Conservation (phyloP, 441 rosid species). For the Syzygium syzygioides region DNA sequence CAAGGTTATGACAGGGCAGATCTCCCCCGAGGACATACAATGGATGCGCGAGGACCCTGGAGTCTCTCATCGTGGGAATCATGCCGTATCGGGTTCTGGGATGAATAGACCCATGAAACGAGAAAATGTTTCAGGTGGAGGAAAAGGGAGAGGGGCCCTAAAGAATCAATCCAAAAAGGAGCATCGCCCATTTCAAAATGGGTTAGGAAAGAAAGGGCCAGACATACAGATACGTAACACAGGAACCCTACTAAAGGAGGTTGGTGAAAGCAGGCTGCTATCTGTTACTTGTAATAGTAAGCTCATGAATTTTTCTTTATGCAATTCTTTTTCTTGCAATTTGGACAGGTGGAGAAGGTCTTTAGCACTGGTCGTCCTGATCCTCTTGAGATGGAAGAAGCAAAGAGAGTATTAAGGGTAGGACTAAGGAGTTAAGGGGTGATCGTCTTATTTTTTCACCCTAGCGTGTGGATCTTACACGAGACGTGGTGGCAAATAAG, state of each 20-base stretch:
- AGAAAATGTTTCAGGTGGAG: background rate
- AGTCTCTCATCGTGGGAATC: constrained; percentile 1
- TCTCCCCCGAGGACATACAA: constrained; percentile 2
- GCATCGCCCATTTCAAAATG: background rate
- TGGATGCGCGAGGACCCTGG: constrained; percentile 1
- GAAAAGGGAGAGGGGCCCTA: background rate
- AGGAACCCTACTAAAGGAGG: background rate
- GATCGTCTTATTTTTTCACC: background rate
- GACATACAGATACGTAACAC: background rate
- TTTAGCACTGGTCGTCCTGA: background rate
- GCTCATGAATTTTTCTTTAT: background rate
- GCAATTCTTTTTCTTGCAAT: background rate
- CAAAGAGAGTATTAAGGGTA: background rate
- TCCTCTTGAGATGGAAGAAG: background rate
- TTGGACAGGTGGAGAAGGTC: background rate
- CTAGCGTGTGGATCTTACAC: background rate
- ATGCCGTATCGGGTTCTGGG: background rate
- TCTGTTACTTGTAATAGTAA: background rate
- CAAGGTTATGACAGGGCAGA: background rate
- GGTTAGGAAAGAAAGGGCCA: background rate
- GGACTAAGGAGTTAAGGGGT: background rate
- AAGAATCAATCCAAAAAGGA: background rate
- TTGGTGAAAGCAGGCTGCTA: background rate
- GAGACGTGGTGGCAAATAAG: background rate
- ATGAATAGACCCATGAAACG: background rate